Base-by-base conservation (phyloP, 257 asterid species). In the Nicotiana tabacum region DNA sequence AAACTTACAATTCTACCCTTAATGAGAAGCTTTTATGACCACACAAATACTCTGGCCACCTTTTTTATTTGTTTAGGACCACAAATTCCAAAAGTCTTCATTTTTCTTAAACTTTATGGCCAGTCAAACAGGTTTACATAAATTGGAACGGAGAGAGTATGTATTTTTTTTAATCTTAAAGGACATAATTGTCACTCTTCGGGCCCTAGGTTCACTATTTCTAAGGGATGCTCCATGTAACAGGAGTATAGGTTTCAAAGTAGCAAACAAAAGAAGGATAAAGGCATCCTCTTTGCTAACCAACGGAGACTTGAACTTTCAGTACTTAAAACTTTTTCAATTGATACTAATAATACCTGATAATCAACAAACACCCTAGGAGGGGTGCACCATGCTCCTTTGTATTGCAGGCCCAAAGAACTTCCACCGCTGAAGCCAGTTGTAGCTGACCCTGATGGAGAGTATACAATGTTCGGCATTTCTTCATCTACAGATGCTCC, bases 341-440 rank as follows among this genome's bases (percentile, higher is more conserved):
- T 81, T 81, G 39, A 18, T 5, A 15, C 8, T 13, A 39, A 58
- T 91, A 96, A 58, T 91, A 96, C 99, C 97, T 96, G 98, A 84
- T 96, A 96, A 85, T 94, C 99, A 30, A 96, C 97, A 83, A 96
- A 94, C 74, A 96, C 97, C 82, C 99, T 87, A 76, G 99, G 99
- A 85, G 99, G 99, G 83, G 99, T 96, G 92, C 99, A 96, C 99
- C 98, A 96, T 55, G 98, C 98, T 83, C 99, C 99, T 88, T 96
- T 96, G 83, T 94, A 96, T 82, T 96, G 99, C 87, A 96, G 91
- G 57, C 98, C 99, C 90, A 96, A 86, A 21, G 99, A 96, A 84
- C 99, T 96, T 74, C 98, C 98, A 79, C 96, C 99, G 27, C 99
- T 94, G 81, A 91, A 93, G 80, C 99, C 99, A 7, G 99, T 96